Evolutionary conservation across 1,139 yeast genomes (phyloP), one percentile per base, ranked within the genome.

Genomic region (Yamadazyma sp.): DNA sequence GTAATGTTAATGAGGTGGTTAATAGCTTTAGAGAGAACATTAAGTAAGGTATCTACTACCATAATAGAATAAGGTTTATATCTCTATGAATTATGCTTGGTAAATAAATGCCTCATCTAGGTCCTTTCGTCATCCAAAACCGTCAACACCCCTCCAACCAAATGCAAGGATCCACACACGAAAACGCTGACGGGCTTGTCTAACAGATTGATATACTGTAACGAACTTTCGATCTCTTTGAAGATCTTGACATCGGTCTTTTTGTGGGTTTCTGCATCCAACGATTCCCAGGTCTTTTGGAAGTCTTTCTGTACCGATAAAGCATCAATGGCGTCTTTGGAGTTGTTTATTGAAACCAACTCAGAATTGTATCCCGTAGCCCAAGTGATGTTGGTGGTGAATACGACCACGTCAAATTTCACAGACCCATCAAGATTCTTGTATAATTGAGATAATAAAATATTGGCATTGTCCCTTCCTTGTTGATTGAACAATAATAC

Each of bases 311-410:
- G 99, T n/a, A 94, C 88, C 31, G 74, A 79, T 41, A 94, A 68
- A 24, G 80, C 76, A 45, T 87, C 94, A 11, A 92, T 88, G 4
- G 78, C 79, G 25, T 83, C 87, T 48, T 81, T 77, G 2, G 92
- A 84, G 5, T 84, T 85, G 58, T 89, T 92, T 66, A 88, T 71
- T 1, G 97, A 87, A 3, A 89, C 81, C 53, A 92, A 71, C 55
- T 94, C 98, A 3, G 83, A 79, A 45, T 86, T 83, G 58, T 88
- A 92, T 2, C 97, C 97, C 8, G 81, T 72, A 0, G 88, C 74
- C 94, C 95, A 91, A 3, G 98, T 92, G 34, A 88, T 81, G 59
- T 94, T 94, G 1, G 98, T 88, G 18, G 95, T 82, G 66, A 94
- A 94, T 4, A 89, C 71, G 2, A 81, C 96, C 43, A 83, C 79